phyloP scores from a whole-genome alignment of 306 rosid species.

The Ceratonia siliqua region DNA sequence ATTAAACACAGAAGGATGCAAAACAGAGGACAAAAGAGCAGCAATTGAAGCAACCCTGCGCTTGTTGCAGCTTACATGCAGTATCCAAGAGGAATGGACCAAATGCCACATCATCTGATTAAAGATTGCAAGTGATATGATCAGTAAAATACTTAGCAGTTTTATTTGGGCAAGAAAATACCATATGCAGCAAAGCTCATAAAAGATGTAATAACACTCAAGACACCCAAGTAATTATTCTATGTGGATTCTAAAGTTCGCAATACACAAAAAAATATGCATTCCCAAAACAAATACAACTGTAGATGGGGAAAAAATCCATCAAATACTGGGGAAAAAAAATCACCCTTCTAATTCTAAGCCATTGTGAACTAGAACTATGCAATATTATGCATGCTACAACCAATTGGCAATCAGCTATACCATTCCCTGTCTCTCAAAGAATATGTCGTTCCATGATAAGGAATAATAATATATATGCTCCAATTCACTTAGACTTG shows the following conservation, averaged over 20 bases:
- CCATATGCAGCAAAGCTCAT: neutral
- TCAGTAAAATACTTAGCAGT: conserved; percentile 8
- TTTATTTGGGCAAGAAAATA: neutral
- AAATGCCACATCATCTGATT: conserved; percentile 87
- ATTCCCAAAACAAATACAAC: neutral
- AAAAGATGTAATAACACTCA: neutral
- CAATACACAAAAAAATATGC: neutral
- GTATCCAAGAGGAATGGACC: conserved; percentile 90
- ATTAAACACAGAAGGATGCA: conserved; percentile 75
- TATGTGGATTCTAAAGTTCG: neutral
- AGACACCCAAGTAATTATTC: neutral
- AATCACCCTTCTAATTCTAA: conserved; percentile 20
- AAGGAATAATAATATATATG: neutral
- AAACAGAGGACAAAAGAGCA: conserved; percentile 88
- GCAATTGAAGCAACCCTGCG: conserved; percentile 94
- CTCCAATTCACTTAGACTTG: neutral
- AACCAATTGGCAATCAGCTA: neutral
- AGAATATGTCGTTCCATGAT: neutral
- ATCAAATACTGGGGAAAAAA: neutral
- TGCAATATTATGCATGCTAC: conserved; percentile 27
- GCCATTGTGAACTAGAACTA: neutral
- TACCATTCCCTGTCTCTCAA: neutral
- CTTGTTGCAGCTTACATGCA: conserved; percentile 90
- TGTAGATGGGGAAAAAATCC: neutral
- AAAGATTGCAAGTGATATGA: conserved; percentile 34